Conservation (phyloP, 139 green algal species). For the Micractinium conductrix region DNA sequence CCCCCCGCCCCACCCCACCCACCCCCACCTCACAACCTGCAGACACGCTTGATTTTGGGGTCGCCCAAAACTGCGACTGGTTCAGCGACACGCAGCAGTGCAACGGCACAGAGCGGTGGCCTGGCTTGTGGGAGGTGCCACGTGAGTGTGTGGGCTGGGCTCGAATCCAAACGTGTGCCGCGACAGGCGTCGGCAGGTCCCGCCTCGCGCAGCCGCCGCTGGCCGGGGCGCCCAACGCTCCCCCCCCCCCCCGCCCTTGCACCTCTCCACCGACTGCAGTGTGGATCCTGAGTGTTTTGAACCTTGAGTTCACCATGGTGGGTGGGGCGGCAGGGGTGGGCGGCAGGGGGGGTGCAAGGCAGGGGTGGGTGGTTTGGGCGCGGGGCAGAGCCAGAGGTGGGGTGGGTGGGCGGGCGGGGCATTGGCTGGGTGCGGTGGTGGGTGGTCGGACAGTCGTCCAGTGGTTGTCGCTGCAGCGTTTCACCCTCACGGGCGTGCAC, state of each 20-base stretch:
- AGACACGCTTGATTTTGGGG: constrained; percentile 42
- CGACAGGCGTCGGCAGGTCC: neutral
- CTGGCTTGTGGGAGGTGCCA: constrained; percentile 34
- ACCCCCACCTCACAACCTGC: neutral
- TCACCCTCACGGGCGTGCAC: too few relatives aligned
- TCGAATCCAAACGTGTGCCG: too few relatives aligned
- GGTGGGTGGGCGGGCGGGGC: too few relatives aligned
- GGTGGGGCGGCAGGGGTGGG: too few relatives aligned
- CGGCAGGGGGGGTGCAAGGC: too few relatives aligned
- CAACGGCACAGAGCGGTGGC: constrained; percentile 14
- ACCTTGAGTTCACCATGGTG: constrained; percentile 27
- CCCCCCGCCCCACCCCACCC: neutral
- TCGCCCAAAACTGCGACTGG: constrained; percentile 40
- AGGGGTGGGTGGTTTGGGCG: too few relatives aligned
- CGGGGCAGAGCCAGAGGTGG: too few relatives aligned
- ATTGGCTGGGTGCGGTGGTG: too few relatives aligned
- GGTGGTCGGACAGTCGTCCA: too few relatives aligned
- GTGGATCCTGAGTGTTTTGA: constrained; percentile 12
- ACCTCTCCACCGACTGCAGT: neutral
- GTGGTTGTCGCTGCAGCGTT: too few relatives aligned
- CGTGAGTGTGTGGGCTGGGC: too few relatives aligned
- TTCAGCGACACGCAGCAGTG: constrained; percentile 6
- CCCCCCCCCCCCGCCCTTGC: neutral
- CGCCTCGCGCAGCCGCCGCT: neutral
- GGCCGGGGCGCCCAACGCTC: neutral